phyloP scores from a whole-genome alignment of 306 rosid genomes.

The Pyrus bretschneideri region DNA sequence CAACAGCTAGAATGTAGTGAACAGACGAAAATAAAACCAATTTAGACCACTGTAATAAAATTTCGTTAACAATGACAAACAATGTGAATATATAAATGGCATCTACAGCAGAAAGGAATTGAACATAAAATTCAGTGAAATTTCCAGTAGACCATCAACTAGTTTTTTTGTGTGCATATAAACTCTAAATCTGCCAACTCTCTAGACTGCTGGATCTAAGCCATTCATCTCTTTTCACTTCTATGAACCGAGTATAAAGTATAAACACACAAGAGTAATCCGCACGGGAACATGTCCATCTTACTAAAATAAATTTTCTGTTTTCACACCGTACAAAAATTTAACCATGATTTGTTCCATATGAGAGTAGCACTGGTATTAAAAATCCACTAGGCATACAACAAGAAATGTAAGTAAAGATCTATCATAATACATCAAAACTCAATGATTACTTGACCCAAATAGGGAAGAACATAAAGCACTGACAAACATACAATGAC shows the following conservation, averaged over 20 bases:
- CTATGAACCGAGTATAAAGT: not conserved
- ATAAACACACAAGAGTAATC: not conserved
- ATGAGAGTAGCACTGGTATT: not conserved
- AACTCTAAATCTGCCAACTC: not conserved
- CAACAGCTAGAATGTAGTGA: slow-evolving; percentile 61
- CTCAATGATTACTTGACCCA: not conserved
- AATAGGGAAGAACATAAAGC: not conserved
- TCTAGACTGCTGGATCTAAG: not conserved
- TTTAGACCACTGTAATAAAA: slow-evolving; percentile 25
- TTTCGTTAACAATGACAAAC: slow-evolving; percentile 13
- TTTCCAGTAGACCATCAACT: not conserved
- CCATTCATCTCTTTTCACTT: not conserved
- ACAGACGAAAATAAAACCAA: slow-evolving; percentile 37
- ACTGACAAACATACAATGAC: not conserved
- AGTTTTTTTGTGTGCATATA: not conserved
- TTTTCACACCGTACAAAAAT: not conserved
- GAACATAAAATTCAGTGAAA: not conserved
- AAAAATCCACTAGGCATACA: not conserved
- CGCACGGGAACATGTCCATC: not conserved
- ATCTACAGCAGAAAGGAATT: not conserved
- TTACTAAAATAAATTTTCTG: not conserved
- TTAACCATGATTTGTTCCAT: not conserved
- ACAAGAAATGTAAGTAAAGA: not conserved
- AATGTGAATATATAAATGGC: not conserved
- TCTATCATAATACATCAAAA: not conserved